phyloP scores from a whole-genome alignment of 2,329 filamentous ascomycete genomes.

The Ophiocordyceps camponoti-leonardi region DNA sequence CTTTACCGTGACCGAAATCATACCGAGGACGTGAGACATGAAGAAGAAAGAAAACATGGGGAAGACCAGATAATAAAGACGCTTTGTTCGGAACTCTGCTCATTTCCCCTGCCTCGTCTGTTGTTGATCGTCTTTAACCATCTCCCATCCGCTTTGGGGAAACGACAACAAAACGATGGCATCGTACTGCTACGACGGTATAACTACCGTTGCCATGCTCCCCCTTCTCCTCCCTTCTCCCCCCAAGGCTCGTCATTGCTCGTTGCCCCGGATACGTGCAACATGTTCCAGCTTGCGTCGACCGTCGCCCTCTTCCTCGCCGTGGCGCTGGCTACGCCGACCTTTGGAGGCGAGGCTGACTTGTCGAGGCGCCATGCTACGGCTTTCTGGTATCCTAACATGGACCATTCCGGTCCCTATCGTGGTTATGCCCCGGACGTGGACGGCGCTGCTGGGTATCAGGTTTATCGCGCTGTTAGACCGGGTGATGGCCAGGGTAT shows the following conservation, averaged over 20 bases:
- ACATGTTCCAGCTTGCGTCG: conserved; percentile 4
- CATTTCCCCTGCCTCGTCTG: too few species aligned
- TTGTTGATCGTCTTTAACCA: too few species aligned
- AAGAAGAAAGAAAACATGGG: too few species aligned
- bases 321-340: conserved; percentile 5
- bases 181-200: too few species aligned
- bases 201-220: too few species aligned
- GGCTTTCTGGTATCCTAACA: conserved; percentile 23
- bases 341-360: conserved; percentile 1
- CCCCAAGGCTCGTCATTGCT: neutral
- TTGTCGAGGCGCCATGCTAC: conserved; percentile 7
- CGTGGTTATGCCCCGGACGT: conserved; percentile 24
- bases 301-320: conserved; percentile 5
- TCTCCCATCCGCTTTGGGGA: too few species aligned
- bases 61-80: too few species aligned
- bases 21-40: too few species aligned
- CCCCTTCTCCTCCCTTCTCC: neutral
- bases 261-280: neutral
- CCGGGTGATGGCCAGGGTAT: conserved; percentile 19
- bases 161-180: too few species aligned
- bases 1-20: too few species aligned
- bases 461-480: conserved; percentile 19
- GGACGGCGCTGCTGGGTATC: conserved; percentile 17
- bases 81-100: too few species aligned
- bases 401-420: conserved; percentile 19